Base-by-base conservation (phyloP, 1,284 basidiomycete species). In the Moesziomyces sp. region DNA sequence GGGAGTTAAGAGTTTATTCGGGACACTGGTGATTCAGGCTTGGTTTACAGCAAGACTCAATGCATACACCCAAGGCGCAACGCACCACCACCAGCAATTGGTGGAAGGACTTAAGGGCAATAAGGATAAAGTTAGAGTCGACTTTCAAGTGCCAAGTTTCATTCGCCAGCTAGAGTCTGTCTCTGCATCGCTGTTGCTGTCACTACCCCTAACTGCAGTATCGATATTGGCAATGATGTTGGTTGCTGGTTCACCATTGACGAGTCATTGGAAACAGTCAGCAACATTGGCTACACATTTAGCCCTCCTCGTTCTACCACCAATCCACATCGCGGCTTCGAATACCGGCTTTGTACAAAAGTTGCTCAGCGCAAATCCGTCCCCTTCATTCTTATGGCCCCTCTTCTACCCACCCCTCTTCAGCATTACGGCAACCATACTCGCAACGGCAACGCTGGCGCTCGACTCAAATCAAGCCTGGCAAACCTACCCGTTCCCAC, bases 401-500 rank as follows among this genome's bases (percentile, higher is more conserved):
- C 58, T 74, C 45, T 68, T 50, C 50, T 60, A 61, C 48, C 70
- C 64, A 1, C 43, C 35, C 26, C 23, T 74, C 26, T 21, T 34
- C 42, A 28, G 26, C 28, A 0, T 46, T 6, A 16, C 38, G 0
- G 23, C 19, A 10, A 67, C 70, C 2, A 3, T 73, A 4, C 18
- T 44, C 0, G 30, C 30, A 10, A 45, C 60, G 3, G 50, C 64
- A 16, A 19, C 47, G 1, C 38, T 67, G 16, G 61, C 61, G 0
- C 53, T 74, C 23, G 71, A 74, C 48, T 74, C 65, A 65, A 43
- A 56, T 34, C 23, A 34, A n/a, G 8, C 43, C n/a, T 74, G 47
- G 21, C 71, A 74, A 38, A 74, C 65, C 42, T 74, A 61, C 56
- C 71, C 71, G 5, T 65, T 65, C 50, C 71, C 71, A 7, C 28